Evolutionary conservation across 2,329 filamentous ascomycete species (phyloP), one percentile per base, ranked within the genome.

Genomic region (Aspergillus calidoustus): DNA sequence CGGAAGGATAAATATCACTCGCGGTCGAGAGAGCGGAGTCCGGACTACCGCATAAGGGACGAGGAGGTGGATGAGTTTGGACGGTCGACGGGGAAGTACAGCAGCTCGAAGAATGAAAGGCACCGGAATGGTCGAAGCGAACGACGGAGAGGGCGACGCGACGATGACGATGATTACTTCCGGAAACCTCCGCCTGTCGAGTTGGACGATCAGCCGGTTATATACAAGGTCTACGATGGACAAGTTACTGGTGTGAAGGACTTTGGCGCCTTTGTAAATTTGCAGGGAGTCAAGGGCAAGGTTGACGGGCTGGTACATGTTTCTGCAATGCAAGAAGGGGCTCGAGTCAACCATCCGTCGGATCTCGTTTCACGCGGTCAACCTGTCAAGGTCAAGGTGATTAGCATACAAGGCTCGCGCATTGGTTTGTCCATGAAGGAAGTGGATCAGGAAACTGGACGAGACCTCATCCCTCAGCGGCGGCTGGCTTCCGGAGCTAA

Each of bases 351-450:
- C 66, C 92, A 98, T 74, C 95, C 95, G 0, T 93, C 92, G 0
- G 95, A 99, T 73, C 80, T 99, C 1, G 84, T 99, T 4, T 86
- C 89, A 3, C 85, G 87, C 63, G 91, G 91, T 6, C 93, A 98
- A 74, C 81, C 87, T 1, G 92, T 99, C 57, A 96, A 95, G 76
- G 92, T 98, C 69, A 99, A 99, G 76, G 90, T 99, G 25, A 83
- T 90, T 71, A 97, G 91, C 72, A 89, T 97, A 57, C 91, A 98
- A 72, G 89, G 90, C 4, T 87, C 83, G 57, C 86, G 91, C 30
- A 89, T 98, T 70, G 93, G 93, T 0, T 80, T 99, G 6, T 97
- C 93, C 0, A 97, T 99, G 93, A 97, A 97, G 73, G 94, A 97
- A 64, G 93, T 97, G 17, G 94, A 99, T 69, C 95, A 99, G 75